Base-by-base conservation (phyloP, 148 eudicot genomes). In the Oxyria digyna region DNA sequence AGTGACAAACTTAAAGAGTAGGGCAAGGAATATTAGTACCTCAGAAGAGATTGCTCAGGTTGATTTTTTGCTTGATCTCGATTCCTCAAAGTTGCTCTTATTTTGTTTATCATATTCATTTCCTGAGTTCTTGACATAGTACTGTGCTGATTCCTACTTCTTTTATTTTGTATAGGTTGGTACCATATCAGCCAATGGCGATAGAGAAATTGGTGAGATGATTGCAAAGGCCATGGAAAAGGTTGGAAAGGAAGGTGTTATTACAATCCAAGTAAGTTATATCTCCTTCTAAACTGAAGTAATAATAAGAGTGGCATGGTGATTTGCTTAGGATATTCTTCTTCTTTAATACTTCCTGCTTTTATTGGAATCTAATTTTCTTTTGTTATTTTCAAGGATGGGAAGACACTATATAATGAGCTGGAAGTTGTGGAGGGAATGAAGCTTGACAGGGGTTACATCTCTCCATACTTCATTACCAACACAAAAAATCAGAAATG, bases 41-140 rank as follows among this genome's bases (percentile, higher is more conserved):
- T 88, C 96, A 0, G 96, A 94, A 74, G 99, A 94, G 80, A 94
- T 94, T 42, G 89, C 93, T 4, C 93, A 87, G 93, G 93, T 85
- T 42, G 26, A 8, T 24, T 35, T 35, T 35, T 65, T 45, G 8
- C 42, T 40, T 40, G 43, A 40, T n/a, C 18, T 33, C 10, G 27
- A 63, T 7, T 23, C 38, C 69, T 46, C 38, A 42, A 38, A 18
- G 18, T 38, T 13, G 5, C 5, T 11, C 20, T 66, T 38, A 40
- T 37, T 17, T 37, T 31, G 42, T 15, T 20, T 31, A 31, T 32
- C 38, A 15, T 31, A 17, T 31, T 14, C 8, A 5, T 32, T 31
- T 15, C 21, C 31, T 63, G 12, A 32, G 5, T 9, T 23, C 13
- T 24, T 23, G 59, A 29, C 13, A 59, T 57, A 14, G 18, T 29